Base-by-base conservation (phyloP, 768 basidiomycete genomes). In the Paxillus rubicundulus region DNA sequence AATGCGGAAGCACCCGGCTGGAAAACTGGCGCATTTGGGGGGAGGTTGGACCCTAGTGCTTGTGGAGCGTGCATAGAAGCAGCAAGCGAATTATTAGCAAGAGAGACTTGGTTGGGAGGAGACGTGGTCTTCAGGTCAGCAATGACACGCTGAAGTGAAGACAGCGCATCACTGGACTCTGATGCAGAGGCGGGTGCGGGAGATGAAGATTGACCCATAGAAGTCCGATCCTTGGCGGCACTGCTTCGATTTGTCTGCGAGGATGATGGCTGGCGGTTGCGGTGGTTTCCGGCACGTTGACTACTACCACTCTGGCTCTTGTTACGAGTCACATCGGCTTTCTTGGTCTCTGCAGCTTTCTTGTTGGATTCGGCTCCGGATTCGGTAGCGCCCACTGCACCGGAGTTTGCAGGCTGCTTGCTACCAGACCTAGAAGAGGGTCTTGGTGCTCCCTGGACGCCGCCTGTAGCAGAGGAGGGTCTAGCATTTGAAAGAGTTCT, bases 141-240 rank as follows among this genome's bases (percentile, higher is more conserved):
- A 60, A 98, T 98, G 69, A 97, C 87, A 52, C 91, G 84, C 65
- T 98, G 93, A 48, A 98, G 82, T 27, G 90, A 92, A 54, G 87
- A 88, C 53, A 93, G 76, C 16, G 88, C 90, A 67, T 87, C 87
- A 65, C 87, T 90, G 18, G 82, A 80, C 59, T 90, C 87, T 33
- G 76, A 77, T 56, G 70, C 74, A 56, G 80, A 74, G 41, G 68
- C 67, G 54, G 81, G 79, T 36, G 76, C 77, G 34, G 83, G 79
- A 14, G 76, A 66, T 36, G 78, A 65, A 45, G 70, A 64, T 64
- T 68, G 54, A 61, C 66, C 49, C 56, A 63, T 61, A 52, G 79
- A 74, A 37, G 74, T 58, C 37, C 77, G 71, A 67, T 79, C 78
- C 67, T 75, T 82, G 52, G 69, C 69, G 53, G 67, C 58, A 52